These are phyloP conservation scores for Tylopilus sp. DNA, from an alignment of 768 basidiomycete genomes.

Conservation along the genomic window DNA sequence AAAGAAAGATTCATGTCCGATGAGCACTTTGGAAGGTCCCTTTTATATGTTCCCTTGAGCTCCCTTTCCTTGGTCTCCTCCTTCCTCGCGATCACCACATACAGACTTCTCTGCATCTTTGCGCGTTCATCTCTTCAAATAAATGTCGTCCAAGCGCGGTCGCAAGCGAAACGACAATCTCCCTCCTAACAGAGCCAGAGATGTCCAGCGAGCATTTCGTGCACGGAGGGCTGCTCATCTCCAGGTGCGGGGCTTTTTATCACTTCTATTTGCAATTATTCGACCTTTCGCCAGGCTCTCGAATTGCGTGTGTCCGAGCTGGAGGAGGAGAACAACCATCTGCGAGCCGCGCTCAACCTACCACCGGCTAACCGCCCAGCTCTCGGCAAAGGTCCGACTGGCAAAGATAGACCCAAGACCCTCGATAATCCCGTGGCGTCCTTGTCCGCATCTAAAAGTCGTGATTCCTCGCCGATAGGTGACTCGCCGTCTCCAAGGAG, in stretches of 20 bases:
- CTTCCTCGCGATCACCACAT: slow-evolving; percentile 31
- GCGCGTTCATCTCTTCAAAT: slow-evolving; percentile 11
- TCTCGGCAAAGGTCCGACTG: slow-evolving; percentile 83
- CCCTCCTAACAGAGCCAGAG: slow-evolving; percentile 69
- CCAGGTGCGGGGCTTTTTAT: slow-evolving; percentile 49
- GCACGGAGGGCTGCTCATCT: slow-evolving; percentile 87
- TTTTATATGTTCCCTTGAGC: slow-evolving; percentile 39
- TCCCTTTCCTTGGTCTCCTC: slow-evolving; percentile 31
- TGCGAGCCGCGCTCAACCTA: slow-evolving; percentile 69
- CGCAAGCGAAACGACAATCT: slow-evolving; percentile 70
- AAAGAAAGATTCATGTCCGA: slow-evolving; percentile 36
- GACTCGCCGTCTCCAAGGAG: slow-evolving; percentile 44
- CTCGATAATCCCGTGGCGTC: slow-evolving; percentile 34
- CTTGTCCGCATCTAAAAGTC: slow-evolving; percentile 48
- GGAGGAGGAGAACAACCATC: slow-evolving; percentile 76
- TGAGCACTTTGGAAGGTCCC: slow-evolving; percentile 33
- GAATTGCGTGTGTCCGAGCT: slow-evolving; percentile 79
- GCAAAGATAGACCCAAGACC: slow-evolving; percentile 73
- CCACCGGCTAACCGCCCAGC: slow-evolving; percentile 69
- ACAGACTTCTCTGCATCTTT: slow-evolving; percentile 9
- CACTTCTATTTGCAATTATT: slow-evolving; percentile 39
- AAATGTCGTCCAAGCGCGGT: slow-evolving; percentile 84
- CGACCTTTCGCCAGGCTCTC: slow-evolving; percentile 56
- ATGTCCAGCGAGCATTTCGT: slow-evolving; percentile 87
- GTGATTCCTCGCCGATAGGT: slow-evolving; percentile 64